Percentiles rank a stretch among this genome's conserved stretches.
Evolutionary conservation across 306 rosid genomes (phyloP).

Genomic region (Pterocarpus santalinus): DNA sequence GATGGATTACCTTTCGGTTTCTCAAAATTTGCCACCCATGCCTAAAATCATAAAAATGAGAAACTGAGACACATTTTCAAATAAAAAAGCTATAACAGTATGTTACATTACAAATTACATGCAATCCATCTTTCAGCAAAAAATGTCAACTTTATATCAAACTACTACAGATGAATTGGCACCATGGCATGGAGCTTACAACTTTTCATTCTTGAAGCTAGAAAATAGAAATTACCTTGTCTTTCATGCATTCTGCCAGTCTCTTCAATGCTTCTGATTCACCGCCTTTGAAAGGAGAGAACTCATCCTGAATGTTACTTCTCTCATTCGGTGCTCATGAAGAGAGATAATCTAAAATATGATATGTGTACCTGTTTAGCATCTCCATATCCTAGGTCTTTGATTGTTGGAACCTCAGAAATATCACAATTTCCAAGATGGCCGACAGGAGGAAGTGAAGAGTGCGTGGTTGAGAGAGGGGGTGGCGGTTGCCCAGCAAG

Average conservation of each 20-base stretch:
- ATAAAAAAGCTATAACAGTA: slow-evolving; percentile 2
- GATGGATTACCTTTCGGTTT: slow-evolving; percentile 96
- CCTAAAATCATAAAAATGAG: slow-evolving; percentile 50
- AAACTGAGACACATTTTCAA: slow-evolving; percentile 25
- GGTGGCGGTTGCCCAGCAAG: slow-evolving; percentile 77
- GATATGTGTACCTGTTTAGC: slow-evolving; percentile 57
- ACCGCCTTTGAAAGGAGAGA: slow-evolving; percentile 91
- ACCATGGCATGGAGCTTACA: not conserved
- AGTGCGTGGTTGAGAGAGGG: slow-evolving; percentile 55
- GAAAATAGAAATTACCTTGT: slow-evolving; percentile 62
- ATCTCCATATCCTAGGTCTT: slow-evolving; percentile 84
- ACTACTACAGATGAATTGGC: not conserved
- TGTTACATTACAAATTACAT: slow-evolving; percentile 29
- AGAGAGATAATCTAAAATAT: slow-evolving; percentile 17
- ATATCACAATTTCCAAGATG: slow-evolving; percentile 59
- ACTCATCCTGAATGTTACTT: slow-evolving; percentile 68
- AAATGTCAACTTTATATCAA: slow-evolving; percentile 24
- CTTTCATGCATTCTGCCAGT: slow-evolving; percentile 66
- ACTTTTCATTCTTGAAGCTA: not conserved
- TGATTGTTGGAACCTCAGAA: slow-evolving; percentile 73
- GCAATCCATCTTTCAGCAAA: slow-evolving; percentile 36
- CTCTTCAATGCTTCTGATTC: slow-evolving; percentile 91
- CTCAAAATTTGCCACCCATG: slow-evolving; percentile 91
- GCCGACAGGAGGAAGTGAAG: slow-evolving; percentile 82
- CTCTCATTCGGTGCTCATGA: slow-evolving; percentile 31